Evolutionary conservation across 768 basidiomycete species (phyloP).

Genomic region (Mycena galericulata): DNA sequence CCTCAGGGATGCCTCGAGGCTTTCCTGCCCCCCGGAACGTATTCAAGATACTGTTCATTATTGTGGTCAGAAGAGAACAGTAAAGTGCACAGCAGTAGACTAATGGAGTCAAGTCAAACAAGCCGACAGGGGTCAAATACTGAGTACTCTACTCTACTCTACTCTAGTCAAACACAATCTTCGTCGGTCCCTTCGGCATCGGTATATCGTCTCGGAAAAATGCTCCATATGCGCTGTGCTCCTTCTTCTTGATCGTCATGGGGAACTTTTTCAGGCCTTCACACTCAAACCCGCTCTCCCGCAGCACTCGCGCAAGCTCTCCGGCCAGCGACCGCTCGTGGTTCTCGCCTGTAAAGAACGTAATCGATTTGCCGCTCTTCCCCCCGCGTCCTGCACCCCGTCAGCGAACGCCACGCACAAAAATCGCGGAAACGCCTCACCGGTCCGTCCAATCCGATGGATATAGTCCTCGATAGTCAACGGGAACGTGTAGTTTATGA

Average conservation of each 20-base stretch:
- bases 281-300: conserved; percentile 87
- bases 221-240: conserved; percentile 90
- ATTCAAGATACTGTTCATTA: conserved; percentile 83
- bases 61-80: conserved; percentile 46
- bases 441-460: conserved; percentile 91
- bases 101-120: background rate
- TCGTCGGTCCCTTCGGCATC: conserved; percentile 72
- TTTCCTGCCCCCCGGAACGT: conserved; percentile 61
- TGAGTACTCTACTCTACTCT: background rate
- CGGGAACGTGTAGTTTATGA: conserved; percentile 98
- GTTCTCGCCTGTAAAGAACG: conserved; percentile 94
- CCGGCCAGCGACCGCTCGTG: conserved; percentile 91
- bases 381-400: conserved; percentile 81
- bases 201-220: conserved; percentile 82
- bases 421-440: conserved; percentile 52
- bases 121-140: conserved; percentile 7
- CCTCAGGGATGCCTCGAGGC: conserved; percentile 75
- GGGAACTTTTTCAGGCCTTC: conserved; percentile 88
- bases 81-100: conserved; percentile 20
- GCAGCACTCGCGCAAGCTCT: conserved; percentile 90
- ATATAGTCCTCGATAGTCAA: conserved; percentile 95
- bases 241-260: conserved; percentile 97
- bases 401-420: conserved; percentile 29
- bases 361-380: conserved; percentile 89
- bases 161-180: conserved; percentile 73